Evolutionary conservation across 768 basidiomycete genomes (phyloP).

Genomic region (Boletus reticulatus): DNA sequence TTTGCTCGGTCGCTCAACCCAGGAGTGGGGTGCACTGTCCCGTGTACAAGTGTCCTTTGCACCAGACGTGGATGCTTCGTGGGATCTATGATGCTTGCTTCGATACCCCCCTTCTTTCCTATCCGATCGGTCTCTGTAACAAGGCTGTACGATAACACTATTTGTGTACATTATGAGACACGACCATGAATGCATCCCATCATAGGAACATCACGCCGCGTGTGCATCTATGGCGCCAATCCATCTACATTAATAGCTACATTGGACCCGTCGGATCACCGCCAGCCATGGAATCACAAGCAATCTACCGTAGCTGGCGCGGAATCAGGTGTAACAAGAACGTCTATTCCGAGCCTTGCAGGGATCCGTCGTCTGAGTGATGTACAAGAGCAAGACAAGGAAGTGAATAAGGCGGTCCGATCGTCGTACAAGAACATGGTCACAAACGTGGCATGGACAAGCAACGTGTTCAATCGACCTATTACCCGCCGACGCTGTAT

Average conservation of each 20-base stretch:
- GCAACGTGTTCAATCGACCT: no score
- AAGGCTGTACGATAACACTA: not conserved
- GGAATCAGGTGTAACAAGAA: no score
- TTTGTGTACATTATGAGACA: not conserved
- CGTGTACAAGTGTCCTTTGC: conserved; percentile 18
- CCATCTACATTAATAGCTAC: not conserved
- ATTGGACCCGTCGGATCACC: not conserved
- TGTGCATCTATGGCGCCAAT: not conserved
- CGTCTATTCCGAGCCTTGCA: no score
- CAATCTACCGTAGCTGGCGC: no score
- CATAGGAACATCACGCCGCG: no score
- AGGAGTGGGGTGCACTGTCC: conserved; percentile 17
- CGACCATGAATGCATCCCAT: no score
- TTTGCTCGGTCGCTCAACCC: conserved; percentile 10
- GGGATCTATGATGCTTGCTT: conserved; percentile 19
- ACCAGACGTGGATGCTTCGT: conserved; percentile 16
- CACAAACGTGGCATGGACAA: no score
- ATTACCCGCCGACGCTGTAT: no score
- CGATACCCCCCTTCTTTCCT: not conserved
- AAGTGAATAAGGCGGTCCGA: no score
- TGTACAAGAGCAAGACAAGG: no score
- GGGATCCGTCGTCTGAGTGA: no score
- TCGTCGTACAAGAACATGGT: no score
- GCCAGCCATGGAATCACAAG: not conserved
- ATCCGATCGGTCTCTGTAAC: not conserved